Evolutionary conservation across 768 basidiomycete genomes (phyloP).

Genomic region (Astraeus odoratus): DNA sequence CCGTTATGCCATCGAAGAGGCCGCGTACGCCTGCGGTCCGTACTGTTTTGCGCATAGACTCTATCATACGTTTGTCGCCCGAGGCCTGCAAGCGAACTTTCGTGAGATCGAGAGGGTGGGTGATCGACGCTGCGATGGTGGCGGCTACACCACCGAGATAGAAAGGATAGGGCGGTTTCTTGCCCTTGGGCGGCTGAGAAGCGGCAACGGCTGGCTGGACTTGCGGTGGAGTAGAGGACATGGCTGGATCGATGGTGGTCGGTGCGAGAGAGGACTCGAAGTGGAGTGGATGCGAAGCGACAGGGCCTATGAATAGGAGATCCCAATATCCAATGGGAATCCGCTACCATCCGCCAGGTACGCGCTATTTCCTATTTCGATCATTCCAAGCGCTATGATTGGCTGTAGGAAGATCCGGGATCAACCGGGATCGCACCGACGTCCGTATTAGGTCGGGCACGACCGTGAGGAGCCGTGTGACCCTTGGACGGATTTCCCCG

Average conservation of each 20-base stretch:
- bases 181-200: constrained; percentile 14
- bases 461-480: background rate
- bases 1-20: constrained; percentile 79
- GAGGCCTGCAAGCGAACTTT: constrained; percentile 90
- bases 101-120: constrained; percentile 83
- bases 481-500: background rate
- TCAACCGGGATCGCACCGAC: background rate
- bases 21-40: constrained; percentile 67
- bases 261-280: background rate
- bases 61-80: constrained; percentile 86
- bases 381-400: background rate
- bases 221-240: constrained; percentile 8
- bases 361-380: background rate
- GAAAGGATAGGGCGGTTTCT: constrained; percentile 77
- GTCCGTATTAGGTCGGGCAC: background rate
- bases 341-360: background rate
- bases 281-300: background rate
- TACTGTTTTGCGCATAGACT: constrained; percentile 76
- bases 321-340: background rate
- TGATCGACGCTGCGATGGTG: constrained; percentile 83
- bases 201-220: constrained; percentile 1
- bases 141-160: constrained; percentile 85
- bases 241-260: too few species aligned
- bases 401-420: background rate
- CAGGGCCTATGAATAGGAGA: background rate